phyloP scores from a whole-genome alignment of 2,329 filamentous ascomycete genomes.

The Paecilomyces sp. region DNA sequence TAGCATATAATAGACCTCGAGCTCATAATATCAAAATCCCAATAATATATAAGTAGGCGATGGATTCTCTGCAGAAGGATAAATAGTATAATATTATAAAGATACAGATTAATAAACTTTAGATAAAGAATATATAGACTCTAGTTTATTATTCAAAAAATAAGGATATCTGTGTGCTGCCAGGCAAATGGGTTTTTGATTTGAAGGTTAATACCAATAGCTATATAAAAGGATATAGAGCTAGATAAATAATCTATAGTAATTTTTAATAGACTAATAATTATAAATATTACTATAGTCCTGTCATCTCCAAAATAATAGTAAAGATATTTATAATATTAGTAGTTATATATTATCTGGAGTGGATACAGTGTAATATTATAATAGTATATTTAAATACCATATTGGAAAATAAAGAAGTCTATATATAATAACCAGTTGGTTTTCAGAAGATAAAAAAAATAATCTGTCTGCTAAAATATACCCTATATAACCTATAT shows the following conservation, averaged over 20 bases:
- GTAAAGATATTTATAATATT: not conserved
- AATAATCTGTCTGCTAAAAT: not conserved
- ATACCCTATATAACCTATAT: not conserved
- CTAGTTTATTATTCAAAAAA: not conserved
- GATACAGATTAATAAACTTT: too few species aligned
- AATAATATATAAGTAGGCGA: too few species aligned
- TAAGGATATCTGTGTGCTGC: not conserved
- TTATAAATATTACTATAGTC: not conserved
- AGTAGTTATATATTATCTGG: not conserved
- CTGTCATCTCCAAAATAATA: not conserved
- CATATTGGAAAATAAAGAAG: not conserved
- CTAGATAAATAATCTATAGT: slow-evolving; percentile 1
- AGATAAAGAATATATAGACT: too few species aligned
- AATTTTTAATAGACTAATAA: not conserved
- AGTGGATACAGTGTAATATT: not conserved
- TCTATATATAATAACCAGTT: not conserved
- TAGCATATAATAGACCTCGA: too few species aligned
- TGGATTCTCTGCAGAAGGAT: too few species aligned
- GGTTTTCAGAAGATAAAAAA: not conserved
- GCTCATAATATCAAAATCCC: too few species aligned
- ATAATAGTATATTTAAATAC: not conserved
- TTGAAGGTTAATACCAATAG: not conserved
- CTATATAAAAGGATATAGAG: not conserved
- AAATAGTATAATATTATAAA: too few species aligned
- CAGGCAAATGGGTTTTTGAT: not conserved